Base-by-base conservation (phyloP, 495 filamentous ascomycete genomes). In the Daldinia caldariorum region DNA sequence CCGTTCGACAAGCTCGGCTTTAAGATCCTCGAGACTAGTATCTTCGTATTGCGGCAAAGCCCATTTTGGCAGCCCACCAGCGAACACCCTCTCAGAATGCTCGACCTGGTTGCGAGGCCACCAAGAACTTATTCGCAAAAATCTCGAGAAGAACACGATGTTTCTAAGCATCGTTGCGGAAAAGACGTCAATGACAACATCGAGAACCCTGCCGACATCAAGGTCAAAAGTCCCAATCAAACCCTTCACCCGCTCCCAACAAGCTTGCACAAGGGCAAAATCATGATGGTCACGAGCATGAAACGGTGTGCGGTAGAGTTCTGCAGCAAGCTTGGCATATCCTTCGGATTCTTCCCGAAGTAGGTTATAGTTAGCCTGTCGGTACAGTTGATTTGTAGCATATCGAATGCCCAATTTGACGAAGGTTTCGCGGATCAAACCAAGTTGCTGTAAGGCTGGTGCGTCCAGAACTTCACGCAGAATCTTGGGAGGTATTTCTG, bases 321-420 rank as follows among this genome's bases (percentile, higher is more conserved):
- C 93, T 0, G 93, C 95, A 9, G 94, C 82, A 18, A 97, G 84
- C 78, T 97, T 97, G 9, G 87, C 85, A 74, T 94, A 99, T 34
- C 96, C 96, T 79, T 99, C 96, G 0, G 92, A 91, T 79, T 99
- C 96, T 82, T 99, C 96, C 34, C 96, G 87, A 16, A 99, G 82
- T 2, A 99, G 83, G 73, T 99, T 99, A 82, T 97, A 97, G 75
- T 96, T 97, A 0, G 93, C 92, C 76, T 98, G 96, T 50, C 93
- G 90, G 74, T 99, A 99, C 2, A 98, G 87, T 16, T 94, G 80
- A 72, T 95, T 93, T 7, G 96, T 99, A 58, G 93, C 89, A 69
- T 96, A 92, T 58, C 94, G 89, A 67, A 97, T 91, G 3, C 89
- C 90, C 74, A 94, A 88, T 54, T 89, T 87, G n/a, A 85, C 82